Evolutionary conservation across 2,329 filamentous ascomycete genomes (phyloP).

Genomic region (Herpomyces periplanetae): DNA sequence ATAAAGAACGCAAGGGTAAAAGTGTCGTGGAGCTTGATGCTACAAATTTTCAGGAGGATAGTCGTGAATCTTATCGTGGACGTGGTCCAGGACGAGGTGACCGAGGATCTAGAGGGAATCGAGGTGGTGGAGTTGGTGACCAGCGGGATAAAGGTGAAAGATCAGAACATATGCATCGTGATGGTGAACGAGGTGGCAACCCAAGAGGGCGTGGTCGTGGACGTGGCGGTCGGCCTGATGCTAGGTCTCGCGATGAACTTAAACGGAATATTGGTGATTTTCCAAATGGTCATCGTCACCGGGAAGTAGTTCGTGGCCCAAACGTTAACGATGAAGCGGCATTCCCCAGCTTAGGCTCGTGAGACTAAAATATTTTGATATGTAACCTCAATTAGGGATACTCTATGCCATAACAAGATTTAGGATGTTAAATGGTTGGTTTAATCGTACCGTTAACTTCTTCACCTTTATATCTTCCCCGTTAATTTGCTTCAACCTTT

Average conservation of each 20-base stretch:
- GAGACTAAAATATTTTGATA: constrained; percentile 4
- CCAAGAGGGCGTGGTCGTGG: constrained; percentile 5
- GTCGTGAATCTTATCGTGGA: constrained; percentile 30
- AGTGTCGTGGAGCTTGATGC: constrained; percentile 56
- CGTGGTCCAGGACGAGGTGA: no score
- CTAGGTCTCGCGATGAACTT: constrained; percentile 14
- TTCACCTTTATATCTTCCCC: no score
- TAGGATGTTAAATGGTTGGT: no score
- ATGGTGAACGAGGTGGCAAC: constrained; percentile 5
- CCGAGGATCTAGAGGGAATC: no score
- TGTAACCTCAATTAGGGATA: no score
- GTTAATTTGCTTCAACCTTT: no score
- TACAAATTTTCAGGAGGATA: constrained; percentile 12
- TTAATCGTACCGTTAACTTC: no score
- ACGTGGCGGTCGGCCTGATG: constrained; percentile 8
- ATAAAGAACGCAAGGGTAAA: constrained; percentile 77
- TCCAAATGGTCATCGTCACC: constrained; percentile 5
- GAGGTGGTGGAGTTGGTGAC: no score
- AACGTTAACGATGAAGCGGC: constrained; percentile 13
- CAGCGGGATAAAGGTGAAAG: no score
- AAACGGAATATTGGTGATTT: constrained; percentile 11
- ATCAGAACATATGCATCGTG: no score
- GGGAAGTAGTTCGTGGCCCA: constrained; percentile 10
- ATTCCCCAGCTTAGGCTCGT: constrained; percentile 14
- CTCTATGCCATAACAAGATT: no score